These are phyloP conservation scores for Falciphora oryzae DNA, from an alignment of 2,329 filamentous ascomycete species.

Conservation along the genomic window DNA sequence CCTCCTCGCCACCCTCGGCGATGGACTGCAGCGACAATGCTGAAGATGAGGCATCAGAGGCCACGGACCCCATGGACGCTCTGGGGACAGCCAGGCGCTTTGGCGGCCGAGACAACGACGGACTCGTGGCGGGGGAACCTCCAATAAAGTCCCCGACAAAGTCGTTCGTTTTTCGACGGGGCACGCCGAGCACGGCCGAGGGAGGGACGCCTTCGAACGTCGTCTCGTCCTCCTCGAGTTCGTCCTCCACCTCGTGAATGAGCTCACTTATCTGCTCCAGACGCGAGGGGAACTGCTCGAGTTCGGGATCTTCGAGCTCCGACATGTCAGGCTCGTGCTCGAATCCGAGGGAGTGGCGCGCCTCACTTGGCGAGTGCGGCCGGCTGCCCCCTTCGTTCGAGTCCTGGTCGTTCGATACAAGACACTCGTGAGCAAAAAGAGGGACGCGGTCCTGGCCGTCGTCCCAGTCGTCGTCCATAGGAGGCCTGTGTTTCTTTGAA, in stretches of 20 bases:
- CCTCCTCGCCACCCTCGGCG: constrained; percentile 31
- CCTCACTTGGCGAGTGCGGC: constrained; percentile 8
- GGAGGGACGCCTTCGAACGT: constrained; percentile 29
- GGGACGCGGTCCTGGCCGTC: constrained; percentile 8
- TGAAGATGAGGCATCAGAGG: constrained; percentile 27
- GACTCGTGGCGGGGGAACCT: constrained; percentile 31
- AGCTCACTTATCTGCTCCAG: constrained; percentile 38
- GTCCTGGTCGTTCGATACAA: constrained; percentile 20
- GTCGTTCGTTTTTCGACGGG: constrained; percentile 29
- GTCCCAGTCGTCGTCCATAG: constrained; percentile 5
- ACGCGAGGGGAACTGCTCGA: constrained; percentile 43
- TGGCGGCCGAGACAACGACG: constrained; percentile 18
- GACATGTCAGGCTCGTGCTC: constrained; percentile 21
- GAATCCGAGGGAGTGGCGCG: constrained; percentile 6
- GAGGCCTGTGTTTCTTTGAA: background rate
- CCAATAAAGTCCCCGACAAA: constrained; percentile 28
- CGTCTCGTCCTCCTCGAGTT: constrained; percentile 34
- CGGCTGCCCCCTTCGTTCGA: constrained; percentile 17
- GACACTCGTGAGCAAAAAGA: constrained; percentile 15
- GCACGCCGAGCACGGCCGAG: constrained; percentile 29
- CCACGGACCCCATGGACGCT: constrained; percentile 19
- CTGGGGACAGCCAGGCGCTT: constrained; percentile 24
- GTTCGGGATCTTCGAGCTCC: constrained; percentile 40
- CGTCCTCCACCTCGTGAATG: constrained; percentile 40
- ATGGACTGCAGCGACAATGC: constrained; percentile 38